Conservation (phyloP, 768 basidiomycete genomes). For the Dioszegia crocea region DNA sequence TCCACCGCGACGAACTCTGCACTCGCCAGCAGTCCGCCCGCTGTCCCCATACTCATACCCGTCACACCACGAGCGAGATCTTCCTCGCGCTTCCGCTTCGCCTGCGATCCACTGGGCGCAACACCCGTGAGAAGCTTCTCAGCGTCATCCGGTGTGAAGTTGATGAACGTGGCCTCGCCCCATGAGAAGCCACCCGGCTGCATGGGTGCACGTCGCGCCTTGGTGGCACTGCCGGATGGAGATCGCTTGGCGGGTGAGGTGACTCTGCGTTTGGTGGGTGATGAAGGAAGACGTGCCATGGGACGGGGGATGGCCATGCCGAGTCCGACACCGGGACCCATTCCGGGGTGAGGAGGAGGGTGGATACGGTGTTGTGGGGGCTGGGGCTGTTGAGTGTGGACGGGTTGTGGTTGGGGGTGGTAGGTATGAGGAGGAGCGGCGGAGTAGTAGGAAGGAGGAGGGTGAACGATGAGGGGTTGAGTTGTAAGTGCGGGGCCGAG, state of each 20-base stretch:
- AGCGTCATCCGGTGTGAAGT: constrained; percentile 49
- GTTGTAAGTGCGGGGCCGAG: constrained; percentile 13
- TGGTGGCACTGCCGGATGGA: constrained; percentile 21
- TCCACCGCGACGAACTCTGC: constrained; percentile 2
- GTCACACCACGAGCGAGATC: constrained; percentile 12
- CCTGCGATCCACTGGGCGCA: constrained; percentile 43
- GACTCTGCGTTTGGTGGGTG: constrained; percentile 21
- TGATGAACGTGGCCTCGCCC: constrained; percentile 48
- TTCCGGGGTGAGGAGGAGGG: constrained; percentile 36
- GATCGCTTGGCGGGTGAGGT: constrained; percentile 31
- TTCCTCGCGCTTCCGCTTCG: constrained; percentile 38
- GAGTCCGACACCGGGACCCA: constrained; percentile 4
- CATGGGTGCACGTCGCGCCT: constrained; percentile 4
- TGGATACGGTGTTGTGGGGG: constrained; percentile 23
- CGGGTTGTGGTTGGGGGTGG: constrained; percentile 1
- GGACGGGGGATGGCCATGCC: constrained; percentile 15
- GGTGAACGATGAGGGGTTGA: constrained; percentile 37
- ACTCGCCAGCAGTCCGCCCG: background rate
- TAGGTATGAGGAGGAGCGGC: constrained; percentile 2
- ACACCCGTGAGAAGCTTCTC: constrained; percentile 47
- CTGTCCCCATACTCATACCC: background rate
- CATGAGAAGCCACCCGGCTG: constrained; percentile 31
- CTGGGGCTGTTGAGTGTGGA: background rate
- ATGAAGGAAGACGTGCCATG: constrained; percentile 29
- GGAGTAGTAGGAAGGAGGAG: constrained; percentile 27